Evolutionary conservation across 1,284 basidiomycete genomes (phyloP), one percentile per base, ranked within the genome.

Genomic region (Cutaneotrichosporon sp.): DNA sequence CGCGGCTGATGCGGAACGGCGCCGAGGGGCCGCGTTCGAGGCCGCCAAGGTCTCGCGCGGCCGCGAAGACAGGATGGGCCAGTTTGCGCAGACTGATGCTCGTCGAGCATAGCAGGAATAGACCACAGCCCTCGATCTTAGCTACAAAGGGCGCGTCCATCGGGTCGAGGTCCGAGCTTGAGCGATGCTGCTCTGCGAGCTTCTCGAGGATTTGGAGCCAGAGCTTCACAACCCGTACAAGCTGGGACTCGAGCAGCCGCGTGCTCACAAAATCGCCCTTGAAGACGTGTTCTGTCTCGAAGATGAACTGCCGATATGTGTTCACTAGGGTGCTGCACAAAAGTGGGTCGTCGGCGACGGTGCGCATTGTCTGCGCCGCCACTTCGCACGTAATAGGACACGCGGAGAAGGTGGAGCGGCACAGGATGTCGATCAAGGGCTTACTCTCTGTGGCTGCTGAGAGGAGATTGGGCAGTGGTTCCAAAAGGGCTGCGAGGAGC

Each of bases 401-500:
- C 22, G 92, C 84, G 61, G 93, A 91, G 33, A 90, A 81, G 20
- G 90, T 81, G 0, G 87, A 87, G 19, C 84, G 82, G 43, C 93
- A 80, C 20, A 96, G 80, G 76, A 91, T 84, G 59, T 90, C 85
- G 46, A 92, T 79, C 0, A 85, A 82, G 79, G 72, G 47, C 20
- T 33, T 24, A 5, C n/a, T 39, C 31, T 51, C 55, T 24, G 38
- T 33, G 3, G 42, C 35, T 1, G 45, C 32, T 71, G 85, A 82
- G 26, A 93, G 77, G 59, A 84, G 86, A 8, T 90, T 82, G 0
- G 92, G 93, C 84, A 92, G 88, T 3, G 87, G 81, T 54, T 88
- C 85, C 68, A 94, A 87, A 66, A 88, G 84, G 0, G 85, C 82
- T 55, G 85, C 83, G 3, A 96, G 78, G 27, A 94, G 78, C 51